Conservation (phyloP, 1,139 yeast species). For the Lodderomyces jiufengensis region DNA sequence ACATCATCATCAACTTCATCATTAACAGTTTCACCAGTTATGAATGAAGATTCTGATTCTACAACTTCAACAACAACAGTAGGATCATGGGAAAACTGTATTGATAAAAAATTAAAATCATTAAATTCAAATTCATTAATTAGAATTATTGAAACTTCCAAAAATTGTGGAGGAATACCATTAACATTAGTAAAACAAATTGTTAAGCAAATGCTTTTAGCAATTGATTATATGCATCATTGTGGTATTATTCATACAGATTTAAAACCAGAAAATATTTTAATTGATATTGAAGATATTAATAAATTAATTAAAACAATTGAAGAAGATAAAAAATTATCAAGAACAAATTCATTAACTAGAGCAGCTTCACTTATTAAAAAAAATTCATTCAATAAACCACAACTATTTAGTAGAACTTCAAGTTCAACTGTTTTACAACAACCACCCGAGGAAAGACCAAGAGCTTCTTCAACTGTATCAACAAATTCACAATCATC, state of each 20-base stretch:
- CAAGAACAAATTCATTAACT: conserved; percentile 11
- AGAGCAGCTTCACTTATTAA: conserved; percentile 9
- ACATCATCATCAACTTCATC: conserved; percentile 8
- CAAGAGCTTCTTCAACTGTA: conserved; percentile 5
- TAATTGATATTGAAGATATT: conserved; percentile 39
- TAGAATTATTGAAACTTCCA: conserved; percentile 15
- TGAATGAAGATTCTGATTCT: conserved; percentile 11
- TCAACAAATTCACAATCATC: conserved; percentile 7
- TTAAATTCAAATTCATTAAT: conserved; percentile 16
- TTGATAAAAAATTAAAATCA: conserved; percentile 11
- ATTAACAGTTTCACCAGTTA: conserved; percentile 9
- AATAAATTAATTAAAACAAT: conserved; percentile 31
- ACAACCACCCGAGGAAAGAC: conserved; percentile 3
- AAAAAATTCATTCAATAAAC: conserved; percentile 3
- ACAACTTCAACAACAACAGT: conserved; percentile 5
- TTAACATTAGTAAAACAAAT: conserved; percentile 35
- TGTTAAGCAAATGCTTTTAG: conserved; percentile 34
- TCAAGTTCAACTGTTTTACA: conserved; percentile 2
- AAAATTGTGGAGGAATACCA: conserved; percentile 32
- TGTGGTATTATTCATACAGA: conserved; percentile 46
- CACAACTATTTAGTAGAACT: conserved; percentile 2
- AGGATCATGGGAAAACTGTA: conserved; percentile 9
- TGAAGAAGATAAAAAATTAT: conserved; percentile 27
- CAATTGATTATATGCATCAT: conserved; percentile 41
- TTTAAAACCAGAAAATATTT: conserved; percentile 42